A percentile compares a stretch with the other conserved stretches of the same genome.
Conservation (phyloP, 345 rosid genomes). For the Zanthoxylum bungeanum region DNA sequence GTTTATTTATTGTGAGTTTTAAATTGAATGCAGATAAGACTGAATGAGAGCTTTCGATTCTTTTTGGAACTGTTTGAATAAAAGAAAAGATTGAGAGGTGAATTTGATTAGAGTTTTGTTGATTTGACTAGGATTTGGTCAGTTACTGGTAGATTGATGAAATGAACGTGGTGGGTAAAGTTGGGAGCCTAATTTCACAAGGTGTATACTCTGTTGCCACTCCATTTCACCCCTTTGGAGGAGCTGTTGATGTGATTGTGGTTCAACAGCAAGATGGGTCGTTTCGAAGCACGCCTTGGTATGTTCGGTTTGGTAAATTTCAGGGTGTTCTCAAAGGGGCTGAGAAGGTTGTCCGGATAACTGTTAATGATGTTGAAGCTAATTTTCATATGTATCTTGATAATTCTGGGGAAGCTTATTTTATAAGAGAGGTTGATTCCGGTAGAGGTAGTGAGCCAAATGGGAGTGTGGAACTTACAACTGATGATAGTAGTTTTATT, state of each 20-base stretch:
- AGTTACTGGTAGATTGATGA: constrained; percentile 24
- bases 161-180: constrained; percentile 89
- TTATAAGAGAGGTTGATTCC: constrained; percentile 59
- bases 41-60: neutral
- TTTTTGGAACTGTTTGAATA: constrained; percentile 13
- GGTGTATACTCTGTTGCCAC: constrained; percentile 82
- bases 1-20: constrained; percentile 6
- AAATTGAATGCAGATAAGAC: constrained; percentile 20
- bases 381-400: constrained; percentile 79
- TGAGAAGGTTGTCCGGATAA: constrained; percentile 59
- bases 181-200: constrained; percentile 77
- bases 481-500: constrained; percentile 19
- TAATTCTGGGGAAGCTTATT: constrained; percentile 87
- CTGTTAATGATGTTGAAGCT: constrained; percentile 67
- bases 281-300: constrained; percentile 98
- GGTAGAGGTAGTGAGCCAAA: constrained; percentile 28
- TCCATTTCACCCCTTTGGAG: constrained; percentile 96
- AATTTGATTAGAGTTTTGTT: constrained; percentile 8
- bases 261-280: constrained; percentile 93
- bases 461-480: constrained; percentile 17
- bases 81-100: too few relatives aligned
- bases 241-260: constrained; percentile 93
- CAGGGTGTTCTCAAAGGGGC: constrained; percentile 83
- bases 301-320: constrained; percentile 87
- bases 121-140: constrained; percentile 7